phyloP scores from a whole-genome alignment of 1,139 yeast species.

The Lodderomyces orthopsilosis region DNA sequence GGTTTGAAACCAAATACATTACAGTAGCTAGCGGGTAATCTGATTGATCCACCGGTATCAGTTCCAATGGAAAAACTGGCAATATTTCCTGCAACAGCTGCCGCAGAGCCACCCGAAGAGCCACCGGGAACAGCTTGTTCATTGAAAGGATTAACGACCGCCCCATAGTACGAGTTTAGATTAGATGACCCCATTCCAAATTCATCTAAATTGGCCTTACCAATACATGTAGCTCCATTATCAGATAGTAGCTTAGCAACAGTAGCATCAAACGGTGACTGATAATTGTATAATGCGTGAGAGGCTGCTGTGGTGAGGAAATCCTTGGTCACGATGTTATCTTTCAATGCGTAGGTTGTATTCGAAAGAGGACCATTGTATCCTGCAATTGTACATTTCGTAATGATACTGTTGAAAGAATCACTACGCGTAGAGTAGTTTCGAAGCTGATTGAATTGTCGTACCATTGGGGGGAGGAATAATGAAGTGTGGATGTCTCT shows the following conservation, averaged over 20 bases:
- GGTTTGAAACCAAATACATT: constrained; percentile 89
- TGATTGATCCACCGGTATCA: constrained; percentile 95
- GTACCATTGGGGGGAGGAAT: not conserved
- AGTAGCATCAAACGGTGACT: constrained; percentile 82
- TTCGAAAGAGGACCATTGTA: constrained; percentile 8
- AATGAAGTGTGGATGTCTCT: not conserved
- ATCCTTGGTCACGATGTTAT: constrained; percentile 67
- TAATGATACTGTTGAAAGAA: constrained; percentile 12
- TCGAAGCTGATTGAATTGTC: not conserved
- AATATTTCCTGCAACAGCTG: constrained; percentile 64
- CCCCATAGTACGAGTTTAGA: constrained; percentile 60
- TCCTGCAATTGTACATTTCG: constrained; percentile 2
- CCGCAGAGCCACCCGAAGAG: constrained; percentile 95
- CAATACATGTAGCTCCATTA: constrained; percentile 57
- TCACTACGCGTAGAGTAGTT: constrained; percentile 1
- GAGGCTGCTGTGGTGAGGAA: constrained; percentile 80
- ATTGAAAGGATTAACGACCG: constrained; percentile 62
- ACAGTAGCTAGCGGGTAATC: constrained; percentile 88
- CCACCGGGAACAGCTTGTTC: constrained; percentile 68
- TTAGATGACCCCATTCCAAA: constrained; percentile 93
- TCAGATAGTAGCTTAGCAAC: constrained; percentile 52
- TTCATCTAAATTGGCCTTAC: constrained; percentile 94
- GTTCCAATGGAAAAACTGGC: constrained; percentile 68
- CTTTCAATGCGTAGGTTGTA: constrained; percentile 46
- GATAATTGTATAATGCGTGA: constrained; percentile 51